These are phyloP conservation scores for Hydrangea macrophylla DNA, from an alignment of 148 eudicot species.

Conservation along the genomic window DNA sequence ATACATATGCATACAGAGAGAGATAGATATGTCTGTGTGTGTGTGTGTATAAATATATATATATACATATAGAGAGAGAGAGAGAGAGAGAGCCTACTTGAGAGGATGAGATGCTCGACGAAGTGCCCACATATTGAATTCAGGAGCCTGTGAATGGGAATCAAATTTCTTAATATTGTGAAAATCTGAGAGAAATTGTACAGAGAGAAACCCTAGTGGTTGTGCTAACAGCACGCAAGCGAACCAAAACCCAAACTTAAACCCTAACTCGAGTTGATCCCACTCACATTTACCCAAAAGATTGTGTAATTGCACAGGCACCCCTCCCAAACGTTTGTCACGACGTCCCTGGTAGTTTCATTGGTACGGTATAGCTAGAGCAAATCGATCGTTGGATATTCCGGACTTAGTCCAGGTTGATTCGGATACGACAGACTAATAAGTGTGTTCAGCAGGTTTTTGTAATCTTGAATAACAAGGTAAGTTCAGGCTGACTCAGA, in stretches of 20 bases:
- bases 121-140: constrained; percentile 59
- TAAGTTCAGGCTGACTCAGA: too few relatives aligned
- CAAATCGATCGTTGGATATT: too few relatives aligned
- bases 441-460: too few relatives aligned
- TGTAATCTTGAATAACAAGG: too few relatives aligned
- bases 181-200: background rate
- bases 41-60: background rate
- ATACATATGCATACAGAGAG: too few relatives aligned
- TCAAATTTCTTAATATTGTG: constrained; percentile 29
- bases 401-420: too few relatives aligned
- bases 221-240: background rate
- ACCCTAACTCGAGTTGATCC: constrained; percentile 14
- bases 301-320: too few relatives aligned
- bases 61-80: background rate
- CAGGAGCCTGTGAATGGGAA: background rate
- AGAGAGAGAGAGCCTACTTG: constrained; percentile 31
- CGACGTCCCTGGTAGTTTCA: too few relatives aligned
- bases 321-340: too few relatives aligned
- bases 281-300: too few relatives aligned
- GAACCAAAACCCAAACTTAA: constrained; percentile 6
- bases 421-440: too few relatives aligned
- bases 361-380: too few relatives aligned
- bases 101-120: constrained; percentile 52
- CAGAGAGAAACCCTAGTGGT: background rate
- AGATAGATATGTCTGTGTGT: background rate